Evolutionary conservation across 2,329 filamentous ascomycete genomes (phyloP).

Genomic region (Chaetomiaceae sp.): DNA sequence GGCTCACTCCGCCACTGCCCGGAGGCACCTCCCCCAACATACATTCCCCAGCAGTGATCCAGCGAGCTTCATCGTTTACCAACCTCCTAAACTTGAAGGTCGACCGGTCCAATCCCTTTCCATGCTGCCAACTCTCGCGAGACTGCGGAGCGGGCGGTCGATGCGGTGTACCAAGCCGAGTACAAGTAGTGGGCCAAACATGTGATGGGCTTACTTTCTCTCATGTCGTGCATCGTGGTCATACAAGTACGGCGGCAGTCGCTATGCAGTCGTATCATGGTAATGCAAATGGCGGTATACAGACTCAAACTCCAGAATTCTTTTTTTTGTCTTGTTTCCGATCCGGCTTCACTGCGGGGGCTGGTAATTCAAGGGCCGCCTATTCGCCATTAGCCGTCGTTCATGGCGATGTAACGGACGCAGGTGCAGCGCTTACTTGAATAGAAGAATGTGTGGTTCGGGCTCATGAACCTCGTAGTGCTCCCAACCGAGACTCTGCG

Average conservation of each 20-base stretch:
- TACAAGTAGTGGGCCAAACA: neutral
- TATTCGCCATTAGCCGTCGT: conserved; percentile 31
- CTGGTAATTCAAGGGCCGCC: conserved; percentile 80
- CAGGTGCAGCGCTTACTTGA: conserved; percentile 67
- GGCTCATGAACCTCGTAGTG: conserved; percentile 99
- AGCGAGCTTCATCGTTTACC: too few species aligned
- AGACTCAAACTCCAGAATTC: conserved; percentile 13
- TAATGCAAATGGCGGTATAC: conserved; percentile 27
- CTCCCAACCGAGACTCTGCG: conserved; percentile 93
- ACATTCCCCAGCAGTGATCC: too few species aligned
- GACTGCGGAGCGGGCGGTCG: too few species aligned
- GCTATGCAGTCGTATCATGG: conserved; percentile 26
- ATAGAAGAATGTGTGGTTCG: conserved; percentile 94
- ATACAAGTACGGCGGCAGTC: conserved; percentile 18
- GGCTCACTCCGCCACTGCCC: conserved; percentile 1
- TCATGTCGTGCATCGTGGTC: conserved; percentile 8
- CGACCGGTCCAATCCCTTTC: too few species aligned
- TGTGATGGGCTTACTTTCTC: neutral
- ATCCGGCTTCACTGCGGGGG: conserved; percentile 43
- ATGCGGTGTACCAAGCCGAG: too few species aligned
- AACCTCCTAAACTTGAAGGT: too few species aligned
- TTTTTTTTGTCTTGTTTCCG: neutral
- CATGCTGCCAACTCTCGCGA: neutral
- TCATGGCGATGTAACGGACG: neutral
- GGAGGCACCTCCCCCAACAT: too few species aligned